Base-by-base conservation (phyloP, 345 rosid genomes). In the Arabidopsis arenosa region DNA sequence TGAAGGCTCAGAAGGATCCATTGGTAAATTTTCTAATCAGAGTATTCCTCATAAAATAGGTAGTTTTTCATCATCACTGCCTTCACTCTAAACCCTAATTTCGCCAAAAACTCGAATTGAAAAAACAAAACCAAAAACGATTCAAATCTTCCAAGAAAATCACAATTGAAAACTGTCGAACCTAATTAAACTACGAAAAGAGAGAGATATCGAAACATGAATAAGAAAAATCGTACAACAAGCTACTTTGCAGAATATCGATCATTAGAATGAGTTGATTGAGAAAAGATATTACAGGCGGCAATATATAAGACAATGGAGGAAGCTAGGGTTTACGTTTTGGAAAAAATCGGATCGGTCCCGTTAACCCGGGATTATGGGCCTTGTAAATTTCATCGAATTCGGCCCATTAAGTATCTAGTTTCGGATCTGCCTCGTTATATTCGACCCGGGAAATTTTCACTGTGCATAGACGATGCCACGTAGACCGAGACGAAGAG, bases 1-100 rank as follows among this genome's bases (percentile, higher is more conserved):
- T 72, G 59, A 43, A 78, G 81, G 68, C 78, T 78, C 81, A 78
- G 81, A 78, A 78, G 81, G 81, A 78, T 78, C 81, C 81, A 78
- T 78, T 78, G 81, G 81, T 78, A 73, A 66, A 72, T 2, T 66
- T 59, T 78, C 57, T 78, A 78, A 78, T 78, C 81, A 73, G 30
- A 44, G 58, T 26, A 1, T 15, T 43, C 1, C 9, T 79, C 81
- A 79, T 67, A 73, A 79, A 73, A 79, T 78, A 78, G 81, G 81
- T 78, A 78, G 74, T 13, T 78, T 73, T 78, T 59, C 35, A 78
- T 66, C 81, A 78, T 73, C 81, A 73, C 74, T 28, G 81, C 81
- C 81, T 60, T 72, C 77, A 66, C 53, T 33, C 0, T 18, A 37
- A 48, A 48, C 30, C 14, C 36, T 57, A 70, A 15, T 11, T 5